phyloP scores from a whole-genome alignment of 1,284 basidiomycete species.

The Xanthoconium separans region DNA sequence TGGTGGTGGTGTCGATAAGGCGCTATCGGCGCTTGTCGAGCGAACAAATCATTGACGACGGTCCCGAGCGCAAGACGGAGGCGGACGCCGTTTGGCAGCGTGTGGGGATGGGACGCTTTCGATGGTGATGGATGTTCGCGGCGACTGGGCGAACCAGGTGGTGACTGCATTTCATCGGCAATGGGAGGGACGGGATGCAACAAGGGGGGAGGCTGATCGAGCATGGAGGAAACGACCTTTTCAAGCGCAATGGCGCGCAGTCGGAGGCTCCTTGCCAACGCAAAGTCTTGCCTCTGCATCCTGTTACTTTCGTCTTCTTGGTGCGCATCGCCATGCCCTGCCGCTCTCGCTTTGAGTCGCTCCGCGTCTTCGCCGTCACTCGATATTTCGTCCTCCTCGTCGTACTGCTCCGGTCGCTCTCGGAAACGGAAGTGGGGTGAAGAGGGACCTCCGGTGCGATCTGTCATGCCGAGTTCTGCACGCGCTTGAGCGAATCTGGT shows the following conservation, averaged over 20 bases:
- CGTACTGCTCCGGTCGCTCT: slow-evolving; percentile 67
- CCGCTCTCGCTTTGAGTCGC: slow-evolving; percentile 51
- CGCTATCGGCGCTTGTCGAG: slow-evolving; percentile 59
- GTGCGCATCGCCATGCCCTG: slow-evolving; percentile 49
- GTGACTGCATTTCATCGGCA: slow-evolving; percentile 48
- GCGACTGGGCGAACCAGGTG: slow-evolving; percentile 50
- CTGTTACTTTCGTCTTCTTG: slow-evolving; percentile 60
- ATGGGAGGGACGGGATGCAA: slow-evolving; percentile 42
- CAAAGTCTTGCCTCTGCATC: slow-evolving; percentile 55
- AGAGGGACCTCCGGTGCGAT: slow-evolving; percentile 64
- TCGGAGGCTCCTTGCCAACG: slow-evolving; percentile 58
- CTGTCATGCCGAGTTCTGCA: slow-evolving; percentile 79
- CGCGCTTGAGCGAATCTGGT: slow-evolving; percentile 80
- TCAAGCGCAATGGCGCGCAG: slow-evolving; percentile 75
- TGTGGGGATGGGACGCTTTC: slow-evolving; percentile 49
- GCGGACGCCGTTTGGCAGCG: slow-evolving; percentile 76
- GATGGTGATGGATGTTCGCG: slow-evolving; percentile 22
- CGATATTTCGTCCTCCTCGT: slow-evolving; percentile 63
- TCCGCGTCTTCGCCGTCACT: slow-evolving; percentile 64
- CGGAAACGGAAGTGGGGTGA: slow-evolving; percentile 57
- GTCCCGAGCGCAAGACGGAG: slow-evolving; percentile 68
- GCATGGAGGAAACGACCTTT: slow-evolving; percentile 76
- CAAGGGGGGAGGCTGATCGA: slow-evolving; percentile 67
- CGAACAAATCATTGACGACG: slow-evolving; percentile 76
- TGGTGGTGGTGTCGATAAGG: slow-evolving; percentile 47